Conservation (phyloP, 192 early-diverging fungal species). For the Coemansia sp. region DNA sequence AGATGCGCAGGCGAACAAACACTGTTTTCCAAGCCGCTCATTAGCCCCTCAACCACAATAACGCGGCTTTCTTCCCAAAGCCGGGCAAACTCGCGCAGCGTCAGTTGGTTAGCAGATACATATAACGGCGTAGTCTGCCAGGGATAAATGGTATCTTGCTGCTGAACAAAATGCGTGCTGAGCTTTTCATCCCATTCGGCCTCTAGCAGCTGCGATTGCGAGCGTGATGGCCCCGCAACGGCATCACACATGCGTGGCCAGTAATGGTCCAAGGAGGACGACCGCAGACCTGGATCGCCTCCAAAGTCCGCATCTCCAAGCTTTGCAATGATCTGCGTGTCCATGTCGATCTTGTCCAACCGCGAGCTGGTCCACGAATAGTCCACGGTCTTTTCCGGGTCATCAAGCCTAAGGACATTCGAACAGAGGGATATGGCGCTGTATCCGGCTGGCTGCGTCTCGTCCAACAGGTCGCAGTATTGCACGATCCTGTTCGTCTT, state of each 20-base stretch:
- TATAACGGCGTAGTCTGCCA: slow-evolving; percentile 30
- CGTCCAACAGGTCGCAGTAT: slow-evolving; percentile 37
- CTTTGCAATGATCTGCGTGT: slow-evolving; percentile 33
- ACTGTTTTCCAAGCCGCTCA: not conserved
- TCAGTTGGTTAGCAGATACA: slow-evolving; percentile 19
- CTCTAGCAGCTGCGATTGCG: slow-evolving; percentile 30
- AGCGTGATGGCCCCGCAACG: slow-evolving; percentile 23
- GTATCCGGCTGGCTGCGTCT: slow-evolving; percentile 30
- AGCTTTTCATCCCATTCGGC: slow-evolving; percentile 25
- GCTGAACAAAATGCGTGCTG: not conserved
- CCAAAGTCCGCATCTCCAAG: slow-evolving; percentile 39
- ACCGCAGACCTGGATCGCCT: slow-evolving; percentile 12
- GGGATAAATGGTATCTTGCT: not conserved
- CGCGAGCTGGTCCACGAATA: slow-evolving; percentile 21
- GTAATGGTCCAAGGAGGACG: not conserved
- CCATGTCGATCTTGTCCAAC: slow-evolving; percentile 31
- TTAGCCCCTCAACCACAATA: slow-evolving; percentile 30
- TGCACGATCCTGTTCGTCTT: slow-evolving; percentile 40
- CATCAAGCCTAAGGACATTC: slow-evolving; percentile 19
- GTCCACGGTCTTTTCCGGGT: slow-evolving; percentile 15
- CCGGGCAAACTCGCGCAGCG: slow-evolving; percentile 38
- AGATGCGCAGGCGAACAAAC: slow-evolving; percentile 22
- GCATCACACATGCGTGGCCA: not conserved
- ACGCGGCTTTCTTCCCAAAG: slow-evolving; percentile 37
- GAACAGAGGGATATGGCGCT: slow-evolving; percentile 47